A percentile compares a stretch with the other conserved stretches of the same genome.
Evolutionary conservation across 2,329 filamentous ascomycete genomes (phyloP).

Genomic region (Ophiostoma piceae): DNA sequence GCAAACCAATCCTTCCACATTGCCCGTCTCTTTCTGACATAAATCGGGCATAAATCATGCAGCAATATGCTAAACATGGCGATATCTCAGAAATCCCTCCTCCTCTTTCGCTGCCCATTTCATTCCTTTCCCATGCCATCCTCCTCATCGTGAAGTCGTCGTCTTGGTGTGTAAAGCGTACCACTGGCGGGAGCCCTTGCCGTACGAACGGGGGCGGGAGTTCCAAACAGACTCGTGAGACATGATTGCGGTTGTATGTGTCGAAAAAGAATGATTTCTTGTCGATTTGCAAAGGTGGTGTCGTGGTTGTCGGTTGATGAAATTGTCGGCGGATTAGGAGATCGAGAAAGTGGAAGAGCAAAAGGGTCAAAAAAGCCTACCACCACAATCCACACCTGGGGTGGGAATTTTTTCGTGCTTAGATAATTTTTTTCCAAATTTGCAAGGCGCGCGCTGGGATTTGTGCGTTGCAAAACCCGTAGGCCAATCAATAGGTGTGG

Average conservation of each 20-base stretch:
- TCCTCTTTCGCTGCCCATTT: background rate
- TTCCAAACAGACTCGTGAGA: constrained; percentile 96
- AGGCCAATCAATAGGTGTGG: constrained; percentile 18
- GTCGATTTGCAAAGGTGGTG: constrained; percentile 6
- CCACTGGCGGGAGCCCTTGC: constrained; percentile 92
- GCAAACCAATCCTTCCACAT: background rate
- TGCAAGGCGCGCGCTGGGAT: constrained; percentile 19
- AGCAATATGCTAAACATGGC: background rate
- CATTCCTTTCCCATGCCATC: background rate
- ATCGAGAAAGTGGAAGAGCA: constrained; percentile 10
- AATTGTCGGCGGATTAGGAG: constrained; percentile 13
- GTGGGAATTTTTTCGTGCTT: constrained; percentile 20
- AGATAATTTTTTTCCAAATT: constrained; percentile 22
- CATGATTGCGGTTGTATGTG: constrained; percentile 40
- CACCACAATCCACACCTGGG: constrained; percentile 15
- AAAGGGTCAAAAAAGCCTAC: constrained; percentile 13
- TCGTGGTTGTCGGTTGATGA: constrained; percentile 15
- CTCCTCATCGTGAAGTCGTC: constrained; percentile 11
- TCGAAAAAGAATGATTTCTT: constrained; percentile 16
- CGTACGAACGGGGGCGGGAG: constrained; percentile 94
- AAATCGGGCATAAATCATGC: background rate
- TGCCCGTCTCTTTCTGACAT: background rate
- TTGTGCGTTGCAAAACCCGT: constrained; percentile 25
- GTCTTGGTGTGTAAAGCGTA: constrained; percentile 42
- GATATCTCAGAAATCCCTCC: background rate